Conservation (phyloP, 495 filamentous ascomycete species). For the Penicillium bovifimosum region DNA sequence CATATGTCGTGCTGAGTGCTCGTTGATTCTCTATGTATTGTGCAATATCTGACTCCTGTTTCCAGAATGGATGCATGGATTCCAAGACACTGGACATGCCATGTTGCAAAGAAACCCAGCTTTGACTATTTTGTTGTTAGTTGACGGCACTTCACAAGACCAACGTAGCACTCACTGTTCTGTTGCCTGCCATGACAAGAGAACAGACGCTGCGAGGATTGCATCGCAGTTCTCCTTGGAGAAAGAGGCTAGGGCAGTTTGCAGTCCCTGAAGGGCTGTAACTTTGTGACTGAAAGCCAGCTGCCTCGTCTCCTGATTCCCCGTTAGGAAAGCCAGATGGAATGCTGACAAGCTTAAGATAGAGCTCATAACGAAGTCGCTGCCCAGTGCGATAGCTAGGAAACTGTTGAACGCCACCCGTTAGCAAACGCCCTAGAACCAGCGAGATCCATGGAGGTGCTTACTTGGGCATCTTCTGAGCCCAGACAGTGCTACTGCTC, state of each 20-base stretch:
- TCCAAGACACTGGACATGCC: conserved; percentile 86
- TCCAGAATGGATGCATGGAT: conserved; percentile 84
- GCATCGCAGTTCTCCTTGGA: conserved; percentile 85
- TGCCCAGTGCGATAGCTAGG: conserved; percentile 70
- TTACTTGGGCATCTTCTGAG: conserved; percentile 86
- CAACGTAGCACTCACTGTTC: conserved; percentile 72
- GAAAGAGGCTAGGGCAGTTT: conserved; percentile 79
- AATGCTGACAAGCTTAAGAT: conserved; percentile 86
- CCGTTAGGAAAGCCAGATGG: conserved; percentile 81
- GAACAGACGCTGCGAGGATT: conserved; percentile 83
- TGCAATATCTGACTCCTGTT: conserved; percentile 77
- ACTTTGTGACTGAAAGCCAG: conserved; percentile 83
- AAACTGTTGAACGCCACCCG: conserved; percentile 51
- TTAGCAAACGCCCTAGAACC: conserved; percentile 1
- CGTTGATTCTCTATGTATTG: conserved; percentile 70
- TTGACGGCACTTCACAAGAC: conserved; percentile 19
- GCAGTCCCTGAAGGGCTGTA: conserved; percentile 77
- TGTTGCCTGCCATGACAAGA: conserved; percentile 93
- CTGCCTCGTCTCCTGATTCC: conserved; percentile 74
- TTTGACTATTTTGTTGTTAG: conserved; percentile 57
- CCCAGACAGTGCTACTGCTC: conserved; percentile 83
- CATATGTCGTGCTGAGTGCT: conserved; percentile 49
- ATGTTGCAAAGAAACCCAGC: conserved; percentile 87
- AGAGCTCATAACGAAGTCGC: conserved; percentile 88
- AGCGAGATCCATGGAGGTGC: conserved; percentile 20